A percentile compares a stretch with the other conserved stretches of the same genome.
These are phyloP conservation scores for Trichomonas gallinae DNA, from an alignment of 208 protist genomes.

Conservation along the genomic window DNA sequence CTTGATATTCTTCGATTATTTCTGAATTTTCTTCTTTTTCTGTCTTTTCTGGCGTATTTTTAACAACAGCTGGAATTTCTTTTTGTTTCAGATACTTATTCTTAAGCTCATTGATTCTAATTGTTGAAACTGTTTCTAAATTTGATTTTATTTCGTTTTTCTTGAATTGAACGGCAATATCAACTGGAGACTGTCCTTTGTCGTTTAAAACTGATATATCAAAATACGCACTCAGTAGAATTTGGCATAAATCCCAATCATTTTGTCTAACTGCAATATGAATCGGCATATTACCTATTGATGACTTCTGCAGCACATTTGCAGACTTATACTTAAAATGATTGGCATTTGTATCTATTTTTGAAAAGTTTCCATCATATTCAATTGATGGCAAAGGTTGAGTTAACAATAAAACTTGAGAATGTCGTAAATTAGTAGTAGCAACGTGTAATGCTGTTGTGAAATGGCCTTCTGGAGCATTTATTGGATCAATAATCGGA, in stretches of 20 bases:
- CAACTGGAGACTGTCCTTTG: not conserved
- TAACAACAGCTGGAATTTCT: not conserved
- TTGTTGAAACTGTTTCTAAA: not conserved
- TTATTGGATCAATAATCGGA: not conserved
- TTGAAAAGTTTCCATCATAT: not conserved
- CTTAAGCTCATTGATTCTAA: not conserved
- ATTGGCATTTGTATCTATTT: not conserved
- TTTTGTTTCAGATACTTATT: not conserved
- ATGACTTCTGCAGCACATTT: not conserved
- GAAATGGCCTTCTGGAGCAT: not conserved
- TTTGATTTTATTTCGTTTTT: not conserved
- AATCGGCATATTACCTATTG: not conserved
- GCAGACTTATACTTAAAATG: not conserved
- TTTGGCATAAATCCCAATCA: slow-evolving; percentile 15
- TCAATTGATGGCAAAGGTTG: not conserved
- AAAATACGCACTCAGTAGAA: not conserved
- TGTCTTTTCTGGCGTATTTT: too few relatives aligned
- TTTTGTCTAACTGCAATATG: not conserved
- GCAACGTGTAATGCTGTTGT: not conserved
- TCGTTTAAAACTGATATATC: not conserved
- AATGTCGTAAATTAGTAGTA: not conserved
- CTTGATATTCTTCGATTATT: not conserved
- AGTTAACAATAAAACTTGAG: not conserved
- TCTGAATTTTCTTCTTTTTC: not conserved
- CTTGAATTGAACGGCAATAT: not conserved